Base-by-base conservation (phyloP, 805 yeast species). In the Wickerhamomyces ciferrii region DNA sequence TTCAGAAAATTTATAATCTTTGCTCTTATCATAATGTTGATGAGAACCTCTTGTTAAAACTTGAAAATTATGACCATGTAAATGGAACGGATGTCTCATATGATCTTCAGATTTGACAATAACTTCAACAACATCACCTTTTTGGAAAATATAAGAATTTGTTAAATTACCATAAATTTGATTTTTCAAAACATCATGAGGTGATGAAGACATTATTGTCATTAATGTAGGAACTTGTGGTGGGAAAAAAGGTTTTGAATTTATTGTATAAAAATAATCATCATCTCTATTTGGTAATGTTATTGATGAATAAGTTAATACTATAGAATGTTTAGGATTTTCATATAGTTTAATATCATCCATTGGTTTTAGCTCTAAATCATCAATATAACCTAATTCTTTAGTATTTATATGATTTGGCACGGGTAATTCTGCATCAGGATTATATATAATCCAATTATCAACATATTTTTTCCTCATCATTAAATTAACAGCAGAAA, bases 21-120 rank as follows among this genome's bases (percentile, higher is more conserved):
- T 32, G 13, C 46, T 37, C 2, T 31, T 23, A 6, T 67, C 62
- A 41, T 66, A 55, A 42, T 63, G 72, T 2, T 64, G 49, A 20
- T 65, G 61, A 17, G 63, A 64, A 2, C 78, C 76, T 54, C 79
- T 73, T 37, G 73, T 71, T 23, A 83, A 62, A 4, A 83, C 67
- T 63, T 83, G 89, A 69, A 84, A 84, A 44, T 67, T 75, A 58
- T 84, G 90, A 10, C 91, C 91, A 54, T 84, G 91, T 53, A 84
- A 70, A 61, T 84, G 91, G 78, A 84, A 83, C 15, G 90, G 90
- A 59, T 84, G 91, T 51, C 79, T 79, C 55, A 88, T 85, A 11
- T 84, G 84, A 61, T 90, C 97, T 51, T 71, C 71, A 56, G 89
- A 88, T 59, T 88, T 85, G 34, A 90, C 63, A 1, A 87, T 83